phyloP scores from a whole-genome alignment of 2,329 filamentous ascomycete species.

The Zelopaecilomyces penicillatus region DNA sequence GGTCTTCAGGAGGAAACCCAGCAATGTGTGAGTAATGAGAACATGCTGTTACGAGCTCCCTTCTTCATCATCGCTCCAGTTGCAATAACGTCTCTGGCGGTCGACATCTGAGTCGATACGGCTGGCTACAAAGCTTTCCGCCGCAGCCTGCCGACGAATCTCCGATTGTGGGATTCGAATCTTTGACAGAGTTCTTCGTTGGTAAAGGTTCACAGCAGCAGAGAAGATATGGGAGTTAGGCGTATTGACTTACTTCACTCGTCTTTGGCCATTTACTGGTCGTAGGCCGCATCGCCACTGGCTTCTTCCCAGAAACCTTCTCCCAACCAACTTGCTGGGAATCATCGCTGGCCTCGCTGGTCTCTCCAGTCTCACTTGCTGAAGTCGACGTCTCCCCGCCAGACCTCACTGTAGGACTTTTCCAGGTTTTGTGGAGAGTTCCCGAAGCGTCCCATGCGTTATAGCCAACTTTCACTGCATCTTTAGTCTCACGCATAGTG shows the following conservation, averaged over 20 bases:
- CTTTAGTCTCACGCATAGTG: constrained; percentile 15
- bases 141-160: not conserved
- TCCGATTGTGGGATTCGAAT: constrained; percentile 4
- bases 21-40: too few species aligned
- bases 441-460: constrained; percentile 26
- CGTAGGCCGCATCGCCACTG: not conserved
- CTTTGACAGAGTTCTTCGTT: not conserved
- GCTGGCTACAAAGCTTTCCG: constrained; percentile 2
- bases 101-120: constrained; percentile 12
- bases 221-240: too few species aligned
- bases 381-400: constrained; percentile 9
- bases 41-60: too few species aligned
- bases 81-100: constrained; percentile 6
- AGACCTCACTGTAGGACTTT: constrained; percentile 16
- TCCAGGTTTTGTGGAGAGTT: constrained; percentile 12
- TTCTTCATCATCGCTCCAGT: too few species aligned
- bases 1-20: too few species aligned
- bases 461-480: constrained; percentile 10
- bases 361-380: not conserved
- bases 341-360: not conserved
- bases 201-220: too few species aligned
- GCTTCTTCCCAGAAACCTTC: not conserved
- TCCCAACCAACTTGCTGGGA: not conserved
- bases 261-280: constrained; percentile 17
- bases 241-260: not conserved